Conservation (phyloP, 2,329 filamentous ascomycete genomes). For the Ambrosiella xylebori region DNA sequence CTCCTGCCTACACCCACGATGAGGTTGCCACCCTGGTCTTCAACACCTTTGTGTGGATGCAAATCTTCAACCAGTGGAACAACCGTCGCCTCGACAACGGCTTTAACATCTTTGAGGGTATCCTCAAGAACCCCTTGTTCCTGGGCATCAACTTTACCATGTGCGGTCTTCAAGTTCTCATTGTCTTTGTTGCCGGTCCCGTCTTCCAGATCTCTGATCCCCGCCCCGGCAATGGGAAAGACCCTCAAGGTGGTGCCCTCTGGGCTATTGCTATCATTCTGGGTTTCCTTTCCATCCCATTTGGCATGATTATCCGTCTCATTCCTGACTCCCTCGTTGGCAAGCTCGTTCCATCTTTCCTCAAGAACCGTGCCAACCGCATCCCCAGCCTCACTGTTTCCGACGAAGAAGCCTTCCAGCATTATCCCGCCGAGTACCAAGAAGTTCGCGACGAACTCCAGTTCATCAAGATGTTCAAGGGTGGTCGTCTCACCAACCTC, state of each 20-base stretch:
- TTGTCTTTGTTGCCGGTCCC: conserved; percentile 67
- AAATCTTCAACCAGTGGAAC: conserved; percentile 97
- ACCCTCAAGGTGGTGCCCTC: conserved; percentile 49
- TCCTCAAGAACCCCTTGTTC: conserved; percentile 77
- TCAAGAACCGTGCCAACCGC: conserved; percentile 31
- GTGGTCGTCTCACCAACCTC: conserved; percentile 64
- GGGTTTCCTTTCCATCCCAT: conserved; percentile 67
- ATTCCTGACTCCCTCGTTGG: conserved; percentile 57
- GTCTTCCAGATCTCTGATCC: conserved; percentile 51
- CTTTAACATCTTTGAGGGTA: conserved; percentile 88
- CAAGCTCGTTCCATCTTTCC: conserved; percentile 32
- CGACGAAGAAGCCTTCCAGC: conserved; percentile 46
- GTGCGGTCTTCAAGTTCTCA: conserved; percentile 76
- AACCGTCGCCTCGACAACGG: conserved; percentile 87
- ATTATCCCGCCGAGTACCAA: conserved; percentile 54
- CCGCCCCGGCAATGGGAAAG: conserved; percentile 20
- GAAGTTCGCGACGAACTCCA: conserved; percentile 67
- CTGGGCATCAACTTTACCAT: conserved; percentile 71
- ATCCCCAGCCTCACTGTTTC: conserved; percentile 42
- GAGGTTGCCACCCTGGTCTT: conserved; percentile 72
- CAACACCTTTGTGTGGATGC: conserved; percentile 99
- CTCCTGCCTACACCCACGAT: conserved; percentile 14
- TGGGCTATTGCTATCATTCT: conserved; percentile 81
- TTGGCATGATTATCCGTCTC: conserved; percentile 64
- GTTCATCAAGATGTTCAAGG: conserved; percentile 65